Percentiles rank a stretch among this genome's conserved stretches.
Conservation (phyloP, 495 filamentous ascomycete species). For the Amorphotheca resinae region DNA sequence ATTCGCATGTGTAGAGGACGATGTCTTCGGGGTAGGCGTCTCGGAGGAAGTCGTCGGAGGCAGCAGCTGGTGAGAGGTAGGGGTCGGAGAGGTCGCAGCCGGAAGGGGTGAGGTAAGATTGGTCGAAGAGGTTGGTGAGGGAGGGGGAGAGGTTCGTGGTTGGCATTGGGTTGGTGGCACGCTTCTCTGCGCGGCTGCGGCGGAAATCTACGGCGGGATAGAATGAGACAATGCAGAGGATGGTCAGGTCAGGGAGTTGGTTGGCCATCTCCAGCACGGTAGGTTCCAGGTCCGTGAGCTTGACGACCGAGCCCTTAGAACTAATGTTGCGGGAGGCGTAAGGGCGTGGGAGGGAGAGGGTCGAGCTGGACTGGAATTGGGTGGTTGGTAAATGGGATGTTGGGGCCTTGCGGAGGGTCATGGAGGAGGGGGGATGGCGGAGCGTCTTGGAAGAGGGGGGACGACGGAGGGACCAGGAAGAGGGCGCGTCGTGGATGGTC, state of each 20-base stretch:
- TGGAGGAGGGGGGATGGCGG: neutral
- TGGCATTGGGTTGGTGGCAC: slow-evolving; percentile 36
- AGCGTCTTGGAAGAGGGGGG: neutral
- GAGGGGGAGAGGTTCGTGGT: slow-evolving; percentile 33
- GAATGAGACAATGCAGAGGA: slow-evolving; percentile 48
- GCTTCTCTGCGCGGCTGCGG: slow-evolving; percentile 57
- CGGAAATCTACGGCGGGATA: slow-evolving; percentile 84
- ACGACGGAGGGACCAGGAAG: neutral
- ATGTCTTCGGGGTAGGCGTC: slow-evolving; percentile 48
- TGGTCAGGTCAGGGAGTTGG: slow-evolving; percentile 34
- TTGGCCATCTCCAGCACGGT: slow-evolving; percentile 24
- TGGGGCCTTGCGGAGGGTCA: neutral
- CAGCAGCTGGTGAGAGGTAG: slow-evolving; percentile 51
- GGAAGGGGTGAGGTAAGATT: slow-evolving; percentile 55
- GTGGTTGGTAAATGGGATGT: slow-evolving; percentile 9
- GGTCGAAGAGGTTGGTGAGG: slow-evolving; percentile 65
- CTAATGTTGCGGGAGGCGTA: neutral
- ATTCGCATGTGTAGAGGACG: slow-evolving; percentile 74
- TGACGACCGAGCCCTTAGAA: slow-evolving; percentile 3
- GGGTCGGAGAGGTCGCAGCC: slow-evolving; percentile 33
- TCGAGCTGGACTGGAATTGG: slow-evolving; percentile 25
- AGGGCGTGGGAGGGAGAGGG: slow-evolving; percentile 7
- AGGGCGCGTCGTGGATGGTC: slow-evolving; percentile 7
- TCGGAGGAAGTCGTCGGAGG: slow-evolving; percentile 37
- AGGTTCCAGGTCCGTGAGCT: slow-evolving; percentile 26